Evolutionary conservation across 2,329 filamentous ascomycete genomes (phyloP), one percentile per base, ranked within the genome.

Genomic region (Trichoderma hamatum): DNA sequence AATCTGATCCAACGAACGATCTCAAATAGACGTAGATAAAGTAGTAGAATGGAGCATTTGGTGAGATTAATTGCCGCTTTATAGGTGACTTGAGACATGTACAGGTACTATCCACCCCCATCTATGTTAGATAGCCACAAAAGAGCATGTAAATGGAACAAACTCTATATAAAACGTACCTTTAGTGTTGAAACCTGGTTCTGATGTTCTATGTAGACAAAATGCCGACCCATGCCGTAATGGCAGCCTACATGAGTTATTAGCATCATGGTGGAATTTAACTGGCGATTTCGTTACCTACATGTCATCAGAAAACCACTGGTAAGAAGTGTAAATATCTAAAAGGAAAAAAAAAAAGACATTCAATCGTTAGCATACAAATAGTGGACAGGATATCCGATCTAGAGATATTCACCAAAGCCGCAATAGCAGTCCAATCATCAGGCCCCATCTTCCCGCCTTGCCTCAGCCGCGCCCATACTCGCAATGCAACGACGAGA

Each of bases 1-100:
- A 46, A 63, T 54, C 46, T 63, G 11, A 63, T 63, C 60, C 60
- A 63, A 3, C 46, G n/a, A 52, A 63, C 30, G 21, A 63, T 39
- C n/a, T 52, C 52, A 49, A 63, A 52, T 13, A 63, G 30, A 28
- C 30, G 46, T 1, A 52, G 13, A n/a, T 63, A 54, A 2, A 63
- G 60, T 16, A 63, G 60, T 19, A 52, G 11, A 49, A 61, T 61
- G 7, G 59, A 61, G 59, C 59, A 61, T 32, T 49, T 61, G 5
- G 39, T 61, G 26, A 61, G 39, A 61, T 61, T 61, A 6, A 61
- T 49, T 28, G 59, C 59, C 16, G 60, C 46, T 36, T 63, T 54
- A 21, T 36, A 63, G 46, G 60, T 63, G 30, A 54, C 21, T 63
- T 63, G 60, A 2, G 60, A 63, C 59, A 61, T 49, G 19, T 49